A percentile compares a stretch with the other conserved stretches of the same genome.
These are phyloP conservation scores for Saccharomyces uvarum DNA, from an alignment of 1,139 yeast genomes.

Conservation along the genomic window DNA sequence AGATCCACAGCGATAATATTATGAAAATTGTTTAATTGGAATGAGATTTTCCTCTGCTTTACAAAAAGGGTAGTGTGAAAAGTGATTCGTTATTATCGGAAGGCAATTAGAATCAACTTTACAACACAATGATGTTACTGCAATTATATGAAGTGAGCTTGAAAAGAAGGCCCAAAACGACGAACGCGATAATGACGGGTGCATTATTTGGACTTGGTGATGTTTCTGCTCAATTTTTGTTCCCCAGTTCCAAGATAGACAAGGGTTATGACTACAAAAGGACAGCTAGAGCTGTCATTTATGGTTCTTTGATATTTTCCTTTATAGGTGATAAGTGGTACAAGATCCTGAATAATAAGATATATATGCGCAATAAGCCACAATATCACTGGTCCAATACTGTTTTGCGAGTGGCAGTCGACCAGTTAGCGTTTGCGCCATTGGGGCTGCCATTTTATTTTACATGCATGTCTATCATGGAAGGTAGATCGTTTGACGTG, in stretches of 20 bases:
- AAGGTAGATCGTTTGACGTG: slow-evolving; percentile 37
- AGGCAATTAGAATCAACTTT: not conserved
- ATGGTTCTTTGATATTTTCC: slow-evolving; percentile 72
- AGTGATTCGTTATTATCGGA: not conserved
- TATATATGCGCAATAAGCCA: slow-evolving; percentile 32
- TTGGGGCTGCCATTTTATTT: slow-evolving; percentile 63
- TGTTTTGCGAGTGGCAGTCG: slow-evolving; percentile 50
- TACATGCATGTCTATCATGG: slow-evolving; percentile 59
- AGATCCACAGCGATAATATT: not conserved
- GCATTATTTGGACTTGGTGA: slow-evolving; percentile 72
- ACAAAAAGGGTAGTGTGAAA: not conserved
- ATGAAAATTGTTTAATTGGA: not conserved
- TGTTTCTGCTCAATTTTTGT: slow-evolving; percentile 54
- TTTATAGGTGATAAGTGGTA: slow-evolving; percentile 73
- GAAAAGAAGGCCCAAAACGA: slow-evolving; percentile 42
- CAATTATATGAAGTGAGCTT: slow-evolving; percentile 39
- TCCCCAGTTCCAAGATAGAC: slow-evolving; percentile 34
- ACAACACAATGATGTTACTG: slow-evolving; percentile 20
- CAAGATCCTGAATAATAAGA: slow-evolving; percentile 42
- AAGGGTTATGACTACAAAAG: slow-evolving; percentile 38
- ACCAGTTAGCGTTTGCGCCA: slow-evolving; percentile 76
- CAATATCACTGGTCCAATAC: slow-evolving; percentile 30
- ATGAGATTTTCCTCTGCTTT: not conserved
- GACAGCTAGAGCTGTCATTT: slow-evolving; percentile 57
- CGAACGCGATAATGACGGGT: slow-evolving; percentile 52